Base-by-base conservation (phyloP, 352 stramenopile genomes). In the Phytophthora sp. region DNA sequence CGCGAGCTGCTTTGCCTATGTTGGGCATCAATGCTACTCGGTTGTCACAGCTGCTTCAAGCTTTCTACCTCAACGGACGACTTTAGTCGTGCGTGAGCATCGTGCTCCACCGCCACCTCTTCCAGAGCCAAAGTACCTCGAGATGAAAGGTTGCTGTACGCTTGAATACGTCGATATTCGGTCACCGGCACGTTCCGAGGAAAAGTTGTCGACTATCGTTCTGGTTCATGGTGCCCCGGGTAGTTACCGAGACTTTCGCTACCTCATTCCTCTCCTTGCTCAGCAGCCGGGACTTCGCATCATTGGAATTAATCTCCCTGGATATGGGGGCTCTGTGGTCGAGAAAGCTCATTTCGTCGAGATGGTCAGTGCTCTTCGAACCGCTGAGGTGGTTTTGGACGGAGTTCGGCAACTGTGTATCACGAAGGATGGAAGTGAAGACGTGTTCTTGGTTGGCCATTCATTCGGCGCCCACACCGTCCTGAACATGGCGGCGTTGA, bases 391-490 rank as follows among this genome's bases (percentile, higher is more conserved):
- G 30, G 65, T 62, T 24, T 35, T 83, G 3, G 46, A 71, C 18
- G 76, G 62, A 11, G 39, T 84, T 13, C 30, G 58, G 5, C 44
- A 65, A 16, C 38, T 85, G 2, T 80, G 75, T 55, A 49, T 24
- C n/a, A n/a, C 18, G 2, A 50, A 58, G 6, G 18, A 49, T 18
- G 20, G 16, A 20, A 27, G 54, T 7, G 54, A 57, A 21, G 57
- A 71, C 7, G 49, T 77, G 2, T 81, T 86, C 41, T 39, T 82
- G 20, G 55, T 84, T 3, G 75, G 73, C 2, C 74, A 81, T 62
- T 86, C 73, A 7, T 84, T 84, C 24, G 76, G 76, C 7, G 72
- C 61, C 1, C 79, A 87, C 24, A 59, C 71, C 0, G 76, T 70
- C 21, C 53, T 87, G 24, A 75, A 79, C 12, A 67, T 87, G 21